These are phyloP conservation scores for Craterostigma plantagineum DNA, from an alignment of 257 asterid genomes.

Conservation along the genomic window DNA sequence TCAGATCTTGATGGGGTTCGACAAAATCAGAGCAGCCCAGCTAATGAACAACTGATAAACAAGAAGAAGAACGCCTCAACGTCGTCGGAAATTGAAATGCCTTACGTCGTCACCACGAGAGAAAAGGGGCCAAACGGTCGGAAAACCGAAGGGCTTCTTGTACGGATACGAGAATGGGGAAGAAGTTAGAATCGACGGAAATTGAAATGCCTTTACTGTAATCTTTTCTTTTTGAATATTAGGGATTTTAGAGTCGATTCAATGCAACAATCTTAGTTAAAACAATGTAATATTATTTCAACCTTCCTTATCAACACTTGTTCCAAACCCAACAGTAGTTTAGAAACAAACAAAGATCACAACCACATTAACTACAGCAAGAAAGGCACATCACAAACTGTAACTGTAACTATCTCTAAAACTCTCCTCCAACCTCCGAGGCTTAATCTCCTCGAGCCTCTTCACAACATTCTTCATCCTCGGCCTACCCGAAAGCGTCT, in stretches of 20 bases:
- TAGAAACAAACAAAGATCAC: no score
- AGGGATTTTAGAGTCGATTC: no score
- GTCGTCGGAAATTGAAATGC: conserved; percentile 65
- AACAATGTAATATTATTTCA: no score
- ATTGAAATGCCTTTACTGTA: conserved; percentile 89
- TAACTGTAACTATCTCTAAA: no score
- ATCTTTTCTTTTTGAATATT: conserved; percentile 40
- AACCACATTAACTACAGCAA: no score
- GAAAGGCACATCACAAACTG: no score
- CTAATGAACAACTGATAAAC: conserved; percentile 1
- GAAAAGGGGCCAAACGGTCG: conserved; percentile 33
- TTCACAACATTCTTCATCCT: conserved; percentile 84
- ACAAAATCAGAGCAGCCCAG: not conserved
- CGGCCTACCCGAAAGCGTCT: conserved; percentile 67
- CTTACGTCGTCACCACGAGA: conserved; percentile 44
- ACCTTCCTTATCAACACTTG: no score
- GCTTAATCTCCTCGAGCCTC: conserved; percentile 83
- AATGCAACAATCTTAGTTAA: no score
- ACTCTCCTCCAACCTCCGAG: conserved; percentile 13
- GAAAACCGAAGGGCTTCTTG: conserved; percentile 47
- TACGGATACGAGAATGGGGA: conserved; percentile 53
- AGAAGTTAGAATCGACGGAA: conserved; percentile 53
- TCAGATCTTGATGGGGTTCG: not conserved
- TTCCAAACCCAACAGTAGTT: no score
- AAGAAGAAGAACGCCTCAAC: conserved; percentile 17